Conservation (phyloP, 1,139 yeast species). For the Geotrichum restrictum region DNA sequence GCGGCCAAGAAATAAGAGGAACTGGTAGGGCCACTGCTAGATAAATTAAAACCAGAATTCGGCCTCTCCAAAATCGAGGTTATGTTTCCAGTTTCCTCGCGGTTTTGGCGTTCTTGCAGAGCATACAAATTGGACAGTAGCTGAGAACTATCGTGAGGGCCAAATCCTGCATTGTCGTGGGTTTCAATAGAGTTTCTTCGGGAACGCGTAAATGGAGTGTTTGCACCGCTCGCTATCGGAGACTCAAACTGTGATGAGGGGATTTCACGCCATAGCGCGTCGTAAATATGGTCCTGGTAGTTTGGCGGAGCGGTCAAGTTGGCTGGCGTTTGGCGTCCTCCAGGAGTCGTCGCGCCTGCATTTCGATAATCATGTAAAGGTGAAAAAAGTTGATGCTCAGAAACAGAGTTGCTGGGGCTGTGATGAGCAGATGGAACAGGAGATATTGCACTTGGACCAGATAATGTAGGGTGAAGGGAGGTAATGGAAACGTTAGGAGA, state of each 20-base stretch:
- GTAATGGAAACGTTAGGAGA: constrained; percentile 71
- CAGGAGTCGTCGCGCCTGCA: background rate
- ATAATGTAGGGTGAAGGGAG: constrained; percentile 46
- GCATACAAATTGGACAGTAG: constrained; percentile 34
- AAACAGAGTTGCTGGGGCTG: constrained; percentile 21
- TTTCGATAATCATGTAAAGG: constrained; percentile 11
- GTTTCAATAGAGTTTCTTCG: constrained; percentile 25
- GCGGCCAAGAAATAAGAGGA: constrained; percentile 12
- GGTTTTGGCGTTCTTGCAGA: constrained; percentile 29
- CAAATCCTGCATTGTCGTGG: constrained; percentile 25
- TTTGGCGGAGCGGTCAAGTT: constrained; percentile 74
- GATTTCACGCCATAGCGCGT: constrained; percentile 73
- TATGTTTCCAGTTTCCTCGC: constrained; percentile 27
- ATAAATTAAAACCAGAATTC: constrained; percentile 8
- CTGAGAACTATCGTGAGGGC: constrained; percentile 31
- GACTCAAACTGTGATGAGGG: constrained; percentile 53
- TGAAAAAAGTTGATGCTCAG: constrained; percentile 19
- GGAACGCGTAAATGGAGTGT: constrained; percentile 42
- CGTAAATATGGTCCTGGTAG: constrained; percentile 81
- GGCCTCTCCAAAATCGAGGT: constrained; percentile 16
- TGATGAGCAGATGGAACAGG: constrained; percentile 27
- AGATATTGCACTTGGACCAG: background rate
- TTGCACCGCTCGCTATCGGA: constrained; percentile 52
- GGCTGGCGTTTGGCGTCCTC: constrained; percentile 12
- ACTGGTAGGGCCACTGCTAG: constrained; percentile 5